Evolutionary conservation across 177 flowering plant genomes (phyloP).

Genomic region (Vitis hybrid): DNA sequence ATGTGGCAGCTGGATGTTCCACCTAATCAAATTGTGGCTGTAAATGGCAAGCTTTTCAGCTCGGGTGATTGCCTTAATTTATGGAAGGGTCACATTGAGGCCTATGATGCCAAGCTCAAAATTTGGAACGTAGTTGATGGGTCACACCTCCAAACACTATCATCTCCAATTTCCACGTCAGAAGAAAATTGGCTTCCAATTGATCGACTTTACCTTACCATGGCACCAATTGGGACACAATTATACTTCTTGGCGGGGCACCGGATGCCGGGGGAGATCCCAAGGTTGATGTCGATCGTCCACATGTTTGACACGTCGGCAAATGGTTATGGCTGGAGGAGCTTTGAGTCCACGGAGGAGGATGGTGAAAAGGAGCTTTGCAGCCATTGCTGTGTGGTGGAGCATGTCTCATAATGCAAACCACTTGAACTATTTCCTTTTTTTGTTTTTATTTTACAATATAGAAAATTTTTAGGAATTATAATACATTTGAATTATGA

Average conservation of each 20-base stretch:
- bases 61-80: conserved; percentile 56
- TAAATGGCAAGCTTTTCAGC: conserved; percentile 49
- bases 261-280: conserved; percentile 24
- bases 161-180: conserved; percentile 17
- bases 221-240: conserved; percentile 52
- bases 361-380: conserved; percentile 54
- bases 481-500: too few relatives aligned
- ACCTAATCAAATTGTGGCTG: conserved; percentile 60
- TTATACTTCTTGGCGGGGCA: conserved; percentile 58
- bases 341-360: conserved; percentile 49
- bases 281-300: conserved; percentile 34
- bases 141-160: conserved; percentile 29
- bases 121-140: conserved; percentile 59
- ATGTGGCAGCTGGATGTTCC: conserved; percentile 74
- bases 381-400: conserved; percentile 54
- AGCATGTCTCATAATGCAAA: too few relatives aligned
- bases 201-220: conserved; percentile 37
- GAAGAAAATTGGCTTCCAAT: too few relatives aligned
- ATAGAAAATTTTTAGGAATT: too few relatives aligned
- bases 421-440: too few relatives aligned
- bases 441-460: too few relatives aligned
- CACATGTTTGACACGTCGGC: conserved; percentile 51
- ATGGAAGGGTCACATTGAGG: conserved; percentile 68
- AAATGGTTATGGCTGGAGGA: conserved; percentile 38
- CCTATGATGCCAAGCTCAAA: conserved; percentile 45